Evolutionary conservation across 441 rosid species (phyloP).

Genomic region (Erodium moschatum): DNA sequence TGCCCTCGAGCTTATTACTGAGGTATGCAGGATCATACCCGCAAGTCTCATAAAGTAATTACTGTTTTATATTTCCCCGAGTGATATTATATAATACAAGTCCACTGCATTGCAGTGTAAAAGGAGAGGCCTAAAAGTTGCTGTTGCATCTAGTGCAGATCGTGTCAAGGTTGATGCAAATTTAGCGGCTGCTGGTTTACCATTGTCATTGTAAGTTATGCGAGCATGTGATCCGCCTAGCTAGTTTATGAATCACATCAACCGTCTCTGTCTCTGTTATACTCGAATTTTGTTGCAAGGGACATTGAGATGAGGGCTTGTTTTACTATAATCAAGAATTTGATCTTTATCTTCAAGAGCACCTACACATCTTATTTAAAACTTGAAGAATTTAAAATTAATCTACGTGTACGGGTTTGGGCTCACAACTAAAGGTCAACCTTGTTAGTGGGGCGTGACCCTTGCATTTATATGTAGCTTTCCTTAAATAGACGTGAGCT

Average conservation of each 20-base stretch:
- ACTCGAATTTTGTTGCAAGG: not conserved
- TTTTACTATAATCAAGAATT: not conserved
- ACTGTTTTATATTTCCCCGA: not conserved
- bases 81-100: slow-evolving; percentile 13
- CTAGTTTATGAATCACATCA: not conserved
- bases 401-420: not conserved
- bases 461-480: not conserved
- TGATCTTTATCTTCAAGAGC: not conserved
- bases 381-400: not conserved
- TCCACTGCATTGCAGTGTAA: slow-evolving; percentile 52
- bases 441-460: not conserved
- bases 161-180: slow-evolving; percentile 94
- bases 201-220: slow-evolving; percentile 54
- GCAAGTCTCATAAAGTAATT: slow-evolving; percentile 7
- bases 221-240: not conserved
- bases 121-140: slow-evolving; percentile 79
- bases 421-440: not conserved
- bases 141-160: slow-evolving; percentile 96
- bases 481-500: not conserved
- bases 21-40: slow-evolving; percentile 36
- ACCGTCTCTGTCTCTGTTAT: not conserved
- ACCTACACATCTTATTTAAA: not conserved
- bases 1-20: slow-evolving; percentile 75
- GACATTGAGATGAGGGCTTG: not conserved
- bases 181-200: slow-evolving; percentile 77